Conservation (phyloP, 371 early-diverging fungal species). For the Paramicrosporidium saccamoebae region DNA sequence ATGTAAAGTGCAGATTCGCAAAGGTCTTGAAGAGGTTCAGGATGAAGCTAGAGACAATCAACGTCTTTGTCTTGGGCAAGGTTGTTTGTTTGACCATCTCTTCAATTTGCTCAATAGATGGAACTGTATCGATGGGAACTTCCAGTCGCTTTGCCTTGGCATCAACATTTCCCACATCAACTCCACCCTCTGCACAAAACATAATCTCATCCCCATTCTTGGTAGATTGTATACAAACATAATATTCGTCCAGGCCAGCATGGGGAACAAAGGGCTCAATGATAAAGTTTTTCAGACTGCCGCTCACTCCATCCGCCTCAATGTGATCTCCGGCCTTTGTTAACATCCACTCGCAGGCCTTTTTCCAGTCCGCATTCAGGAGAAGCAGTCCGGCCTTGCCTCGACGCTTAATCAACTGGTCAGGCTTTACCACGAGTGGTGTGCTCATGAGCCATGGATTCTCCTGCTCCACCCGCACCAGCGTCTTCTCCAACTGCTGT, state of each 20-base stretch:
- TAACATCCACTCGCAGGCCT: constrained; percentile 54
- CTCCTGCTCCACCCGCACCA: constrained; percentile 24
- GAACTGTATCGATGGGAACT: constrained; percentile 22
- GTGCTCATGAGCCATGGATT: constrained; percentile 49
- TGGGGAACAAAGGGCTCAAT: constrained; percentile 88
- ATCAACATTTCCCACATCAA: constrained; percentile 93
- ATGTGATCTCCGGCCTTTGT: constrained; percentile 49
- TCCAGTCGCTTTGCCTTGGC: constrained; percentile 59
- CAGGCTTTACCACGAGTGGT: constrained; percentile 78
- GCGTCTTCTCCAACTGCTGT: constrained; percentile 17
- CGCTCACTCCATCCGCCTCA: constrained; percentile 43
- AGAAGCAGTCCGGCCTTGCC: constrained; percentile 76
- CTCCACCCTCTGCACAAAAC: constrained; percentile 88
- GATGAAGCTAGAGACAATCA: constrained; percentile 58
- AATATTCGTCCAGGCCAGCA: constrained; percentile 60
- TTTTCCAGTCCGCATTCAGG: constrained; percentile 52
- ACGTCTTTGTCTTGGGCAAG: constrained; percentile 17
- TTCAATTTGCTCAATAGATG: constrained; percentile 22
- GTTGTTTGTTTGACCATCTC: too few relatives aligned
- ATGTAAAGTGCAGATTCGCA: constrained; percentile 79
- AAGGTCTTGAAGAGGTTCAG: constrained; percentile 68
- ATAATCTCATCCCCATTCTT: constrained; percentile 79
- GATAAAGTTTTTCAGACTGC: constrained; percentile 63
- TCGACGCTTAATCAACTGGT: constrained; percentile 82
- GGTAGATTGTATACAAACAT: constrained; percentile 75